Evolutionary conservation across 306 rosid species (phyloP).

Genomic region (Lathyrus tuberosus): DNA sequence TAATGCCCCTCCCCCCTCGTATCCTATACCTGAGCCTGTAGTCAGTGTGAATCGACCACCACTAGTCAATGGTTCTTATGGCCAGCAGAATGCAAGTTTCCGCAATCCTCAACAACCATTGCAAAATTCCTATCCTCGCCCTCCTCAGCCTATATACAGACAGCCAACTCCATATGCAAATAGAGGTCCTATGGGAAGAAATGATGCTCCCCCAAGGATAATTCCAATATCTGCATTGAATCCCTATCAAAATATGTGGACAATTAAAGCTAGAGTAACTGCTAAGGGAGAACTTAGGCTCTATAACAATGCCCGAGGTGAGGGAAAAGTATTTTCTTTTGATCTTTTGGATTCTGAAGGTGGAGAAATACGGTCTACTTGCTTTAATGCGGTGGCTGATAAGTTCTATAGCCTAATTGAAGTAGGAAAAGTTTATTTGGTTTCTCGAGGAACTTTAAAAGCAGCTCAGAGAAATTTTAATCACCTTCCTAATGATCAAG

Average conservation of each 20-base stretch:
- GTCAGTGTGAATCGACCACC: constrained; percentile 44
- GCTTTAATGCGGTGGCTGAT: constrained; percentile 88
- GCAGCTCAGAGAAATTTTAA: constrained; percentile 74
- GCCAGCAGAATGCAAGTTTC: constrained; percentile 58
- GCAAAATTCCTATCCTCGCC: constrained; percentile 48
- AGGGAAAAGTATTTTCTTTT: constrained; percentile 89
- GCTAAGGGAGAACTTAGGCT: constrained; percentile 75
- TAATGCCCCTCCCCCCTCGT: constrained; percentile 45
- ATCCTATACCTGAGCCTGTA: constrained; percentile 47
- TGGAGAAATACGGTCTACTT: constrained; percentile 88
- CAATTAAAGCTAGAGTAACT: constrained; percentile 91
- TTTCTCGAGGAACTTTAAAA: constrained; percentile 74
- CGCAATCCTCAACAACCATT: constrained; percentile 48
- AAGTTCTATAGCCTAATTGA: constrained; percentile 71
- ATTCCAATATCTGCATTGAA: constrained; percentile 78
- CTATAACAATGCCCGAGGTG: constrained; percentile 78
- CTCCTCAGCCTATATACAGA: constrained; percentile 61
- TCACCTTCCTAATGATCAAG: constrained; percentile 75
- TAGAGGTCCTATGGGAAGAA: constrained; percentile 72
- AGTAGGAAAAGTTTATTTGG: constrained; percentile 70
- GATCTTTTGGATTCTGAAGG: constrained; percentile 81
- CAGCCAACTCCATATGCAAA: constrained; percentile 73
- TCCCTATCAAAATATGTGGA: constrained; percentile 78
- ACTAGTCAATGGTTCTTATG: constrained; percentile 49
- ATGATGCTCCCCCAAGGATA: constrained; percentile 78